Base-by-base conservation (phyloP, 1,284 basidiomycete genomes). In the Agaricales sp. region DNA sequence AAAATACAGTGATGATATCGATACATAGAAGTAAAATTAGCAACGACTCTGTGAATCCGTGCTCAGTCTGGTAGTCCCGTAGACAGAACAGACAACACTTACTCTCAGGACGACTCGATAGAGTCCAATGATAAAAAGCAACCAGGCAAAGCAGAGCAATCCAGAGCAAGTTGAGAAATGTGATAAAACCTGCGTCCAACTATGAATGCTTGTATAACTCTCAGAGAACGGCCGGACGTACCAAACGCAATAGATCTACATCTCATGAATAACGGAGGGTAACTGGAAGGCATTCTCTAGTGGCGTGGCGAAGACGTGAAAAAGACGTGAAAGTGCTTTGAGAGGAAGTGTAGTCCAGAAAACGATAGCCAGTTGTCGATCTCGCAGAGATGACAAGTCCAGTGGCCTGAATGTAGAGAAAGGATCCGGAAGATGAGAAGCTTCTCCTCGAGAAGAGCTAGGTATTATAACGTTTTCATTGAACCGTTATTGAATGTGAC, bases 1-100 rank as follows among this genome's bases (percentile, higher is more conserved):
- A 61, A 24, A 80, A 59, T 1, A 73, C 59, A 0, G 79, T 80
- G 21, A 71, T 54, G 2, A 67, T 61, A 53, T 81, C 67, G n/a
- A 67, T 59, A 21, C 74, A 53, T 13, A 79, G 57, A 53, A 80
- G 66, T 14, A 75, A 55, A 30, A 66, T 55, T 44, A 78, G 61
- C 47, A 80, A 61, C 4, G 66, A 59, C 49, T 61, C 67, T 69
- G 43, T 6, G 3, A 16, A 24, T n/a, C 11, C 20, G n/a, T n/a
- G 13, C 22, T 30, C 16, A 26, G 12, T 14, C 12, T 13, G 37
- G 23, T n/a, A 24, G 18, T 23, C 13, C 12, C 43, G 18, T 46
- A 38, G 6, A 22, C 35, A n/a, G 43, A 0, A 30, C 14, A 54
- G 56, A 48, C 45, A 6, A 22, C 21, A 63, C 74, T 53, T 51